phyloP scores from a whole-genome alignment of 176 grass and related monocot species.

The Zea mays region DNA sequence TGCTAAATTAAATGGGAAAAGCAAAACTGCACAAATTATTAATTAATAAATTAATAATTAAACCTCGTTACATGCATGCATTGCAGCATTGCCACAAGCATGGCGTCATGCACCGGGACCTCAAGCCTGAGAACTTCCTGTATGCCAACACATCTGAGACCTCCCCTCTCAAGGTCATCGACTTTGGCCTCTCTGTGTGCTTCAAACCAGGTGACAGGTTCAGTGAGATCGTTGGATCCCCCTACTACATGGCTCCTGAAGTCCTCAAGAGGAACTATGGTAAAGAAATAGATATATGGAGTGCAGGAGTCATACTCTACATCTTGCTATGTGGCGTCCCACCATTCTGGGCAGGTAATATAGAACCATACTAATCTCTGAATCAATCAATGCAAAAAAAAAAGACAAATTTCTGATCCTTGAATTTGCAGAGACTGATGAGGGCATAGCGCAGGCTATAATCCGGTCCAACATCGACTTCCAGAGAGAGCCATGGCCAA shows the following conservation, averaged over 20 bases:
- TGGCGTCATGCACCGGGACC: slow-evolving; percentile 87
- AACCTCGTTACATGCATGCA: not conserved
- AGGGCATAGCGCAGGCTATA: slow-evolving; percentile 88
- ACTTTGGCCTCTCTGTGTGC: slow-evolving; percentile 59
- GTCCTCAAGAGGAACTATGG: slow-evolving; percentile 64
- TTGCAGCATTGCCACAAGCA: slow-evolving; percentile 49
- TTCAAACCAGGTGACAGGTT: slow-evolving; percentile 56
- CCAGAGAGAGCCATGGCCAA: slow-evolving; percentile 79
- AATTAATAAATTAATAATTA: no score
- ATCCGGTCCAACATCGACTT: slow-evolving; percentile 58
- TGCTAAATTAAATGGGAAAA: no score
- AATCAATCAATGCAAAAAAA: not conserved
- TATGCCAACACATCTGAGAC: slow-evolving; percentile 49
- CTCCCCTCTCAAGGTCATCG: slow-evolving; percentile 56
- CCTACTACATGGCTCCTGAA: slow-evolving; percentile 67
- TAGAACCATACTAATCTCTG: not conserved
- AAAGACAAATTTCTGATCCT: not conserved
- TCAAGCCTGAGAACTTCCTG: slow-evolving; percentile 95
- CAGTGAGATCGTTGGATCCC: slow-evolving; percentile 61
- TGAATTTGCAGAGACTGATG: slow-evolving; percentile 63
- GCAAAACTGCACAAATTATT: no score
- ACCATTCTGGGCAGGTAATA: slow-evolving; percentile 58
- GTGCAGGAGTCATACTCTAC: slow-evolving; percentile 59
- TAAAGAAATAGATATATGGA: slow-evolving; percentile 57
- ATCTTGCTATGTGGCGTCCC: slow-evolving; percentile 59